phyloP scores from a whole-genome alignment of 768 basidiomycete species.

The Phylloporus arenicola region DNA sequence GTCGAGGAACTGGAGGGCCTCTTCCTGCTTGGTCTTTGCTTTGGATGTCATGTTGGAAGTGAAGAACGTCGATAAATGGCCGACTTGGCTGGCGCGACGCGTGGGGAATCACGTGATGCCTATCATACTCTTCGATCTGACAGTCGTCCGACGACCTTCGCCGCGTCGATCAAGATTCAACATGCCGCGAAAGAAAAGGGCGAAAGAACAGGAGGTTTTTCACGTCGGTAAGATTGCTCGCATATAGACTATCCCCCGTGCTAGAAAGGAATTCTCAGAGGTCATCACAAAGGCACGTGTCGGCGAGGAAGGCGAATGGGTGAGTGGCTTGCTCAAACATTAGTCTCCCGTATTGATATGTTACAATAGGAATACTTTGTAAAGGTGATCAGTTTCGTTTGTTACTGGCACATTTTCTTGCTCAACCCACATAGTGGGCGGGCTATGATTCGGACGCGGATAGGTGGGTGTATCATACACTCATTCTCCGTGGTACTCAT shows the following conservation, averaged over 20 bases:
- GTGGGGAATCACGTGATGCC: constrained; percentile 13
- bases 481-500: neutral
- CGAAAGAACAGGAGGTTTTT: constrained; percentile 34
- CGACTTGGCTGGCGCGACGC: neutral
- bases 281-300: constrained; percentile 58
- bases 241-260: neutral
- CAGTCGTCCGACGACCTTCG: too few species aligned
- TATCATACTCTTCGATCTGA: neutral
- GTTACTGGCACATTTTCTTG: neutral
- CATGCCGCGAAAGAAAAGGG: constrained; percentile 27
- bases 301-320: constrained; percentile 46
- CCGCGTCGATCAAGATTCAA: neutral
- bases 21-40: constrained; percentile 75
- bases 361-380: constrained; percentile 55
- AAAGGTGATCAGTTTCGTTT: constrained; percentile 42
- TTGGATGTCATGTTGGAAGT: constrained; percentile 33
- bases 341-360: neutral
- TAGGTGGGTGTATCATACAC: constrained; percentile 37
- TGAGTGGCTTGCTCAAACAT: constrained; percentile 23
- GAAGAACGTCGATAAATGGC: neutral
- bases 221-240: constrained; percentile 41
- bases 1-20: constrained; percentile 89
- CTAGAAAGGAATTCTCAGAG: constrained; percentile 35
- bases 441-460: constrained; percentile 53
- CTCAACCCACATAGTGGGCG: constrained; percentile 50